These are phyloP conservation scores for Escovopsis sp. DNA, from an alignment of 2,329 filamentous ascomycete genomes.

Conservation along the genomic window DNA sequence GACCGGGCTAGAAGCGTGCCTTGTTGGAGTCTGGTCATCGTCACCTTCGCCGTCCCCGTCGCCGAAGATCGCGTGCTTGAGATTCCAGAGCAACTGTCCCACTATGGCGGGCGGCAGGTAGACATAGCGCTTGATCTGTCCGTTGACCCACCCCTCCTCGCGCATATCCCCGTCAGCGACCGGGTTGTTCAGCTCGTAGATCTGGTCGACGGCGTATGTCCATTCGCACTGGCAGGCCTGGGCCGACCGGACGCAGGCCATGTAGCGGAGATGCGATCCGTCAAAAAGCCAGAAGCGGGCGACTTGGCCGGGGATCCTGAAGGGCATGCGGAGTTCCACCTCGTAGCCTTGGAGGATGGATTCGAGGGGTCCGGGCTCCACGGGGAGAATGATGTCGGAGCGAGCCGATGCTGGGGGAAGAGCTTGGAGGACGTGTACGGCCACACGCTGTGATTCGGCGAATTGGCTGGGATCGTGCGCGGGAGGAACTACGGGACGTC, in stretches of 20 bases:
- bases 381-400: conserved; percentile 40
- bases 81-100: conserved; percentile 42
- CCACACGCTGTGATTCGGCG: conserved; percentile 33
- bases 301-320: conserved; percentile 39
- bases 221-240: conserved; percentile 25
- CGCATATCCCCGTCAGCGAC: conserved; percentile 36
- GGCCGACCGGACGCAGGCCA: conserved; percentile 37
- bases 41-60: conserved; percentile 7
- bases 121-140: conserved; percentile 33
- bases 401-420: conserved; percentile 33
- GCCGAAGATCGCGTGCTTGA: conserved; percentile 34
- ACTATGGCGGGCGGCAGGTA: conserved; percentile 43
- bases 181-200: conserved; percentile 50
- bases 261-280: conserved; percentile 39
- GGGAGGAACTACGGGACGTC: conserved; percentile 11
- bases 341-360: conserved; percentile 34
- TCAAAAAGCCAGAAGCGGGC: conserved; percentile 50
- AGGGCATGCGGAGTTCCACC: conserved; percentile 41
- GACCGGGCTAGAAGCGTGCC: neutral
- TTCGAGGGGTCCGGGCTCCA: conserved; percentile 31
- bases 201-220: conserved; percentile 22
- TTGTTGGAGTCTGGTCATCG: neutral
- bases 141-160: conserved; percentile 38
- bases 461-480: conserved; percentile 16
- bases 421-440: conserved; percentile 31